A percentile compares a stretch with the other conserved stretches of the same genome.
phyloP scores from a whole-genome alignment of 2,329 filamentous ascomycete species.

The Nothophaeocryptopus gaeumannii region DNA sequence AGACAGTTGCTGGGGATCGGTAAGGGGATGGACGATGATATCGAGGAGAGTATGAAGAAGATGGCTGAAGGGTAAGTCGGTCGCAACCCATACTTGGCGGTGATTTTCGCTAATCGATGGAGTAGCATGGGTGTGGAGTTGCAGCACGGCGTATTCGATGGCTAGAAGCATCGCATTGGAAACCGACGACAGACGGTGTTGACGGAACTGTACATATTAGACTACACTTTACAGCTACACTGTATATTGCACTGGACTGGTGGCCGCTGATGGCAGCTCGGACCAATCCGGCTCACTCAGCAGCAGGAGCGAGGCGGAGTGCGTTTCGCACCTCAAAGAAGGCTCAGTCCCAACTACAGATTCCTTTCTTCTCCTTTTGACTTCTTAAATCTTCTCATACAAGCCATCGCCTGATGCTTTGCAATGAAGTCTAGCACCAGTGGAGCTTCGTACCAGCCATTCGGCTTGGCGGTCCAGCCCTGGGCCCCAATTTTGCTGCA shows the following conservation, averaged over 20 bases:
- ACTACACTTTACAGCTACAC: background rate
- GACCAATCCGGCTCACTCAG: too few species aligned
- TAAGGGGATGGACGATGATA: slow-evolving; percentile 87
- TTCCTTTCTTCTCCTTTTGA: too few species aligned
- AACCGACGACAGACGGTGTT: too few species aligned
- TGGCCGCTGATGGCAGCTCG: too few species aligned
- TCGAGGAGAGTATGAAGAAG: slow-evolving; percentile 80
- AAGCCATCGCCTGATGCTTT: too few species aligned
- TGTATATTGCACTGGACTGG: too few species aligned
- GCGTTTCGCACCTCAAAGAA: too few species aligned
- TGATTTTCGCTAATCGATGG: slow-evolving; percentile 12
- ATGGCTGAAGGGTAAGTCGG: slow-evolving; percentile 64
- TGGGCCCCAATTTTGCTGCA: slow-evolving; percentile 1
- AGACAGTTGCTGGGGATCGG: slow-evolving; percentile 74
- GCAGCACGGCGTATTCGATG: slow-evolving; percentile 84
- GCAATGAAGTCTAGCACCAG: background rate
- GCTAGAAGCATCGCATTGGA: slow-evolving; percentile 45
- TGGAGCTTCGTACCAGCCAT: background rate
- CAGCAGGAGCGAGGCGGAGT: too few species aligned
- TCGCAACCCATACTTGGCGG: background rate
- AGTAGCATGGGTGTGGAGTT: slow-evolving; percentile 83
- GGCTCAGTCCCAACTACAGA: too few species aligned
- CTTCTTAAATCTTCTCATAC: too few species aligned
- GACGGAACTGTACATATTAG: background rate
- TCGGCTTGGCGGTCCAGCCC: slow-evolving; percentile 5